A percentile compares a stretch with the other conserved stretches of the same genome.
phyloP scores from a whole-genome alignment of 345 rosid genomes.

The Camelina sativa region DNA sequence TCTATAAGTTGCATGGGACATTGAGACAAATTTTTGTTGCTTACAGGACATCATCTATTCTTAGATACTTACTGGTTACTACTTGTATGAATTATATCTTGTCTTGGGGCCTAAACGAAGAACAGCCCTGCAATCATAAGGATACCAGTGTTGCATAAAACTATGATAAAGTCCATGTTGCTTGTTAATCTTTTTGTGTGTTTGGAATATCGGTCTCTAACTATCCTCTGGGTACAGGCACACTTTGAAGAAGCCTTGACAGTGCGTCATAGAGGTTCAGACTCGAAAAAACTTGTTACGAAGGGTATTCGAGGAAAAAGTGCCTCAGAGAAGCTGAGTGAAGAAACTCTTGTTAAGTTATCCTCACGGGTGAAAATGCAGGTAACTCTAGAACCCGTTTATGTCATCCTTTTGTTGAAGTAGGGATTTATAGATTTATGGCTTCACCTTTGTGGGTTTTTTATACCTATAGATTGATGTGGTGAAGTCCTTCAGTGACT shows the following conservation, averaged over 20 bases:
- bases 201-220: slow-evolving; percentile 21
- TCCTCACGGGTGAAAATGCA: slow-evolving; percentile 84
- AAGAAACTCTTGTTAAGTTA: slow-evolving; percentile 88
- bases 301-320: slow-evolving; percentile 77
- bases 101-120: slow-evolving; percentile 12
- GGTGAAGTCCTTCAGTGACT: slow-evolving; percentile 79
- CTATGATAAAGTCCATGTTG: not conserved
- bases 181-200: not conserved
- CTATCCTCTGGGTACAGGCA: slow-evolving; percentile 56
- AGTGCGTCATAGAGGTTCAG: slow-evolving; percentile 77
- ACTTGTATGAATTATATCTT: slow-evolving; percentile 13
- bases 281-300: slow-evolving; percentile 65
- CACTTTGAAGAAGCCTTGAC: slow-evolving; percentile 95
- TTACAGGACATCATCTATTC: not conserved
- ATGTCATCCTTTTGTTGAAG: slow-evolving; percentile 24
- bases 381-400: slow-evolving; percentile 48
- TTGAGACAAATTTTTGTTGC: slow-evolving; percentile 10
- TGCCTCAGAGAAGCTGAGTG: slow-evolving; percentile 80
- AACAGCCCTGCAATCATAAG: slow-evolving; percentile 8
- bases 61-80: not conserved
- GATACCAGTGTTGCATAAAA: slow-evolving; percentile 17
- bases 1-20: slow-evolving; percentile 7
- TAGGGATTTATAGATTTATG: slow-evolving; percentile 8
- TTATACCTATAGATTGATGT: slow-evolving; percentile 68
- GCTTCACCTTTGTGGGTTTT: slow-evolving; percentile 9